phyloP scores from a whole-genome alignment of 2,329 filamentous ascomycete genomes.

The Tolypocladium album region DNA sequence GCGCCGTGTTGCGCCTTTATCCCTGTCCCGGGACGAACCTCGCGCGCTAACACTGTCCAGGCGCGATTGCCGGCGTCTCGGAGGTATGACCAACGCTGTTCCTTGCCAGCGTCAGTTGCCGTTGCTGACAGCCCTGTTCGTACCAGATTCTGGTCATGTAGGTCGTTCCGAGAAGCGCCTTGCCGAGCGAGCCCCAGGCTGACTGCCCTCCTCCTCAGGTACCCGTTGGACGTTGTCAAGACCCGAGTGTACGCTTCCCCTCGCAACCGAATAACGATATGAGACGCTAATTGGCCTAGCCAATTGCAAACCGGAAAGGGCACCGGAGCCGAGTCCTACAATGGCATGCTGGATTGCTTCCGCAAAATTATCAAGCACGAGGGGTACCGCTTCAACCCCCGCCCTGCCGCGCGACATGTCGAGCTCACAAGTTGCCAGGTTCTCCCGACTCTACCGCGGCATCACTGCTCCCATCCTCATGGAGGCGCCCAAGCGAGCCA shows the following conservation, averaged over 20 bases:
- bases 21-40: background rate
- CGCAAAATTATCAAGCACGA: slow-evolving; percentile 93
- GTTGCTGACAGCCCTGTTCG: background rate
- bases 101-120: background rate
- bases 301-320: slow-evolving; percentile 74
- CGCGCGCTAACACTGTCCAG: slow-evolving; percentile 25
- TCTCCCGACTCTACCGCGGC: slow-evolving; percentile 87
- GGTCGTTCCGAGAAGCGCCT: slow-evolving; percentile 13
- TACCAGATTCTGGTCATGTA: slow-evolving; percentile 79
- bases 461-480: slow-evolving; percentile 95
- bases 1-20: background rate
- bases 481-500: slow-evolving; percentile 89
- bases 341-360: slow-evolving; percentile 97
- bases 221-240: slow-evolving; percentile 97
- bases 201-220: slow-evolving; percentile 47
- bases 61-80: slow-evolving; percentile 93
- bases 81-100: slow-evolving; percentile 49
- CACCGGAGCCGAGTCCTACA: slow-evolving; percentile 75
- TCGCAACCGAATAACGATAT: background rate
- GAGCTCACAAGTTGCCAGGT: slow-evolving; percentile 35
- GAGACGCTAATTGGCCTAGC: slow-evolving; percentile 33
- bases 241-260: slow-evolving; percentile 69
- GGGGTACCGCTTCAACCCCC: slow-evolving; percentile 48
- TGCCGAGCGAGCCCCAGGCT: slow-evolving; percentile 3
- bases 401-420: background rate